These are phyloP conservation scores for Xylariales sp. DNA, from an alignment of 2,329 filamentous ascomycete genomes.

Conservation along the genomic window DNA sequence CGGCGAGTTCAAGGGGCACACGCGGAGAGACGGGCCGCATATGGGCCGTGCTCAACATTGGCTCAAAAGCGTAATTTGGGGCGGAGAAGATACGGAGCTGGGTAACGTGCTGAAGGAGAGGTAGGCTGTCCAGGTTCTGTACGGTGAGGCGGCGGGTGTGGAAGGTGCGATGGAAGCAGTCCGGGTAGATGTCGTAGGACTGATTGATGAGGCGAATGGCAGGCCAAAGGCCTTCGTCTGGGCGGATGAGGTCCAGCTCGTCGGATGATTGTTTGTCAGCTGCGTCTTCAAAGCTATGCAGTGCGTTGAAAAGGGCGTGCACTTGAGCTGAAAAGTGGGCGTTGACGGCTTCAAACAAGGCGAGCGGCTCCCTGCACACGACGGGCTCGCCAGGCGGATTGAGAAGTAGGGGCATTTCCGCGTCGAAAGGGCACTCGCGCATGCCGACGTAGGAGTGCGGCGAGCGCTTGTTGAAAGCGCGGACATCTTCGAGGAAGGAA, in stretches of 20 bases:
- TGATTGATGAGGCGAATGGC: slow-evolving; percentile 4
- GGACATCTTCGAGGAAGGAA: no score
- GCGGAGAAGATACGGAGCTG: not conserved
- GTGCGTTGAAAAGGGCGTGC: slow-evolving; percentile 14
- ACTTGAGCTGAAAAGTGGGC: slow-evolving; percentile 14
- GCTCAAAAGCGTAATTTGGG: not conserved
- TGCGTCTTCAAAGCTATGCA: slow-evolving; percentile 13
- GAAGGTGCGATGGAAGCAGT: slow-evolving; percentile 18
- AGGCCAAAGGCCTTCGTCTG: no score
- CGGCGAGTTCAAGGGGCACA: slow-evolving; percentile 12
- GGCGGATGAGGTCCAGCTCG: no score
- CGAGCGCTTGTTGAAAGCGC: no score
- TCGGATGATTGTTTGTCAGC: no score
- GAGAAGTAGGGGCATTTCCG: no score
- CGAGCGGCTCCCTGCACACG: slow-evolving; percentile 14
- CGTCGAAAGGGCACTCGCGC: no score
- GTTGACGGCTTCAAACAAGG: slow-evolving; percentile 14
- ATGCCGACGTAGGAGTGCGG: no score
- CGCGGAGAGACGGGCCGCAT: slow-evolving; percentile 10
- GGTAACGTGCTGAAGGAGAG: not conserved
- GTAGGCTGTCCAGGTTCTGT: slow-evolving; percentile 5
- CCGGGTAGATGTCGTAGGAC: slow-evolving; percentile 15
- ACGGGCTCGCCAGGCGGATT: no score
- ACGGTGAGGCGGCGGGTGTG: slow-evolving; percentile 11
- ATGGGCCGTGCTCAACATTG: not conserved